Evolutionary conservation across 106 monocot species (phyloP).

Genomic region (Dendrobium catenatum): DNA sequence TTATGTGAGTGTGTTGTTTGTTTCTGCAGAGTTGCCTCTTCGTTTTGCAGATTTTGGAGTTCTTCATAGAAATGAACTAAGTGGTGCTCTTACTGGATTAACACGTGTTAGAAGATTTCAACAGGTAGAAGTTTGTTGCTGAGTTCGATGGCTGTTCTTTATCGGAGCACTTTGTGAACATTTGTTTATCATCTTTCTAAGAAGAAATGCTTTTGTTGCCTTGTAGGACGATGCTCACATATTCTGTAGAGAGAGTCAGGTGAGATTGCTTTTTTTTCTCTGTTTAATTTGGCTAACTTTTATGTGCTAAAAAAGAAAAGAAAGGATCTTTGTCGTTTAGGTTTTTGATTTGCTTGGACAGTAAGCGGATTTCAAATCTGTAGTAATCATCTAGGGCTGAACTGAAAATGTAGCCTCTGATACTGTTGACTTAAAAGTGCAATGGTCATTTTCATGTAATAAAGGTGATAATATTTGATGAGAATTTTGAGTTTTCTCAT

Average conservation of each 20-base stretch:
- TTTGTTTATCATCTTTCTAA: neutral
- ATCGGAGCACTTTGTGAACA: neutral
- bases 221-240: conserved; percentile 99
- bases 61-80: conserved; percentile 95
- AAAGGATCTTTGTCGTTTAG: neutral
- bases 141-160: neutral
- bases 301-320: neutral
- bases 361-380: neutral
- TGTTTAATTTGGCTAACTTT: neutral
- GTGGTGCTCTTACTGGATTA: conserved; percentile 94
- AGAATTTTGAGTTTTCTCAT: neutral
- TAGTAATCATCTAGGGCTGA: neutral
- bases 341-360: neutral
- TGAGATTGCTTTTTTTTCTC: conserved; percentile 13
- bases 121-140: conserved; percentile 42
- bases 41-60: conserved; percentile 98
- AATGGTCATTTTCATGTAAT: neutral
- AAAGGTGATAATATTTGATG: neutral
- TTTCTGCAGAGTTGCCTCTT: conserved; percentile 86
- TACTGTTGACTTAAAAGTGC: neutral
- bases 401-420: neutral
- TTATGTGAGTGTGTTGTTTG: neutral
- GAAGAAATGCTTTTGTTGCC: neutral
- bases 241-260: conserved; percentile 93
- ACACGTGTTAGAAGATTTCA: conserved; percentile 99